Conservation (phyloP, 2,329 filamentous ascomycete species). For the Fusarium denticulatum region DNA sequence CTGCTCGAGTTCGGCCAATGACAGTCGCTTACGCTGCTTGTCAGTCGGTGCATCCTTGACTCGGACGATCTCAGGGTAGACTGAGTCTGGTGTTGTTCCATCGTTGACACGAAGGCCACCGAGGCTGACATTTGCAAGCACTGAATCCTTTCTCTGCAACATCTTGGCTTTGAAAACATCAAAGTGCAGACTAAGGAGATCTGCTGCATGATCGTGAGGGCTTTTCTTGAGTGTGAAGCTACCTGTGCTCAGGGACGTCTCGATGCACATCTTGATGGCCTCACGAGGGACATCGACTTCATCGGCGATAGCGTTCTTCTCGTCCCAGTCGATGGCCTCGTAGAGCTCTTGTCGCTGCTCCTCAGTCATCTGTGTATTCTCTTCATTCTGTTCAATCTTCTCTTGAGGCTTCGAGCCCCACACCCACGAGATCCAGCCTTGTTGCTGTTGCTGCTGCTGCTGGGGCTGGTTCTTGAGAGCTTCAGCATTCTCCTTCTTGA, state of each 20-base stretch:
- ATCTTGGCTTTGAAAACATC: constrained; percentile 94
- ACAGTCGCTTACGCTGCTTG: constrained; percentile 58
- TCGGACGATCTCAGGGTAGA: constrained; percentile 94
- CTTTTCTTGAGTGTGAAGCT: constrained; percentile 94
- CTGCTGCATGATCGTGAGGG: constrained; percentile 66
- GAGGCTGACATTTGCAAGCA: constrained; percentile 87
- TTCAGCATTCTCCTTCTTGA: constrained; percentile 93
- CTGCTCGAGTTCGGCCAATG: constrained; percentile 64
- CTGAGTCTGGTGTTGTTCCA: constrained; percentile 88
- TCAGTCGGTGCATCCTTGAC: constrained; percentile 84
- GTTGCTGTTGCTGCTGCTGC: constrained; percentile 72
- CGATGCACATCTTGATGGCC: constrained; percentile 90
- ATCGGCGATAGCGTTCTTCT: constrained; percentile 89
- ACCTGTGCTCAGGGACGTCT: constrained; percentile 92
- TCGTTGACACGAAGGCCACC: constrained; percentile 95
- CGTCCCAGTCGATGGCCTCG: constrained; percentile 97
- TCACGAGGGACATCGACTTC: constrained; percentile 91
- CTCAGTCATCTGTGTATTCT: constrained; percentile 90
- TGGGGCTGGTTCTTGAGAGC: constrained; percentile 74
- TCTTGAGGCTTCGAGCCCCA: constrained; percentile 82
- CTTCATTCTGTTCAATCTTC: constrained; percentile 67
- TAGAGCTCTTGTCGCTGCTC: constrained; percentile 97
- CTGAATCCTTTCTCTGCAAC: constrained; percentile 88
- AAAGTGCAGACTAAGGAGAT: constrained; percentile 91
- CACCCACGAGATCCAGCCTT: constrained; percentile 91